Evolutionary conservation across 2,329 filamentous ascomycete species (phyloP).

Genomic region (Microsporum canis): DNA sequence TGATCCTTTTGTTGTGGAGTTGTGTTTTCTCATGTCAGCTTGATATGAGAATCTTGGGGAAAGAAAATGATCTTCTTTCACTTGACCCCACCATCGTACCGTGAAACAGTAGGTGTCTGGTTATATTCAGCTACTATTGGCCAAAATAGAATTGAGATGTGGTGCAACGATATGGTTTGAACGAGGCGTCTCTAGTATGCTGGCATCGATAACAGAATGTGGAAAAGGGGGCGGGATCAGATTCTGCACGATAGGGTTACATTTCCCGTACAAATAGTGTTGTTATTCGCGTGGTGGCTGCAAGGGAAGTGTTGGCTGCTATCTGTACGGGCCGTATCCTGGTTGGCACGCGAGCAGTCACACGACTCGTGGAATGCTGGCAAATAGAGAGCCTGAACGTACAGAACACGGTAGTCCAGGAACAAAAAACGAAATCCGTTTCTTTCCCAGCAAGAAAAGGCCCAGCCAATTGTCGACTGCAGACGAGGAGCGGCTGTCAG

Average conservation of each 20-base stretch:
- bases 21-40: too few relatives aligned
- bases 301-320: neutral
- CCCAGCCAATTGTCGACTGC: neutral
- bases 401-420: neutral
- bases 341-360: neutral
- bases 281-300: neutral
- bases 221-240: neutral
- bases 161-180: neutral
- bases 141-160: neutral
- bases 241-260: neutral
- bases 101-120: too few relatives aligned
- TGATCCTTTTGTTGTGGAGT: too few relatives aligned
- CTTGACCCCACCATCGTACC: too few relatives aligned
- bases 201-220: neutral
- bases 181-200: neutral
- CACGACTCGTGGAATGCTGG: neutral
- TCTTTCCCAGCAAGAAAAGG: neutral
- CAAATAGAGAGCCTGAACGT: neutral
- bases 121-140: too few relatives aligned
- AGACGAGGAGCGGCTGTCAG: neutral
- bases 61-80: too few relatives aligned
- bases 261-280: neutral
- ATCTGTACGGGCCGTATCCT: neutral
- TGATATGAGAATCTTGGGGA: too few relatives aligned
- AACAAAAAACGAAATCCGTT: neutral